phyloP scores from a whole-genome alignment of 495 filamentous ascomycete genomes.

The Beverwykella pulmonaria region DNA sequence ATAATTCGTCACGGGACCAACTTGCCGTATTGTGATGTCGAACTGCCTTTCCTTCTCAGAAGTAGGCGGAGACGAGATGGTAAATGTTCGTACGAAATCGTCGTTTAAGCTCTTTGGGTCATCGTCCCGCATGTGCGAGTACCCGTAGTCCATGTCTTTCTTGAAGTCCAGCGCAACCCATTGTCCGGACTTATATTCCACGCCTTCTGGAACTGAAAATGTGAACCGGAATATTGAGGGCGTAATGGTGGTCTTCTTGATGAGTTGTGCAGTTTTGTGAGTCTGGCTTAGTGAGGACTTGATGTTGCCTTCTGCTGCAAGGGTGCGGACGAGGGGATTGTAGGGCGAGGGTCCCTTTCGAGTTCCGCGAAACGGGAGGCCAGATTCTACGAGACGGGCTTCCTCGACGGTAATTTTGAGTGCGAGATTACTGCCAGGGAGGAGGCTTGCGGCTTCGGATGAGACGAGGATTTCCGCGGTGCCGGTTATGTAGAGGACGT shows the following conservation, averaged over 20 bases:
- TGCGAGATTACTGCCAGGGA: constrained; percentile 71
- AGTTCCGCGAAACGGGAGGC: constrained; percentile 67
- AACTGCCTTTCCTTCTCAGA: constrained; percentile 53
- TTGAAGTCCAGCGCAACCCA: constrained; percentile 74
- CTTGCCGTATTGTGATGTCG: constrained; percentile 69
- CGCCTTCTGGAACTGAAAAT: constrained; percentile 50
- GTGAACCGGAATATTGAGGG: constrained; percentile 66
- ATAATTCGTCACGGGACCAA: constrained; percentile 67
- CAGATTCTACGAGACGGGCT: constrained; percentile 62
- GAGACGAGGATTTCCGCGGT: constrained; percentile 64
- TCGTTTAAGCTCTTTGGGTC: constrained; percentile 79
- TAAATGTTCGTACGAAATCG: constrained; percentile 81
- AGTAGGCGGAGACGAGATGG: constrained; percentile 62
- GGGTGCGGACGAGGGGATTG: constrained; percentile 64
- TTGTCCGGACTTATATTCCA: constrained; percentile 68
- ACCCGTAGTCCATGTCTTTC: constrained; percentile 67
- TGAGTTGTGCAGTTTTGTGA: constrained; percentile 53
- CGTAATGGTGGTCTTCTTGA: constrained; percentile 59
- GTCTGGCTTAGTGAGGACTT: constrained; percentile 29
- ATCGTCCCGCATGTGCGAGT: constrained; percentile 77
- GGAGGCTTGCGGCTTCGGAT: constrained; percentile 58
- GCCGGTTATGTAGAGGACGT: constrained; percentile 73
- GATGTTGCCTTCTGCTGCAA: constrained; percentile 52
- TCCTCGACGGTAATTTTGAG: constrained; percentile 65
- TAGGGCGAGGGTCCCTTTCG: constrained; percentile 67